phyloP scores from a whole-genome alignment of 768 basidiomycete genomes.

The Gymnopilus junonius region DNA sequence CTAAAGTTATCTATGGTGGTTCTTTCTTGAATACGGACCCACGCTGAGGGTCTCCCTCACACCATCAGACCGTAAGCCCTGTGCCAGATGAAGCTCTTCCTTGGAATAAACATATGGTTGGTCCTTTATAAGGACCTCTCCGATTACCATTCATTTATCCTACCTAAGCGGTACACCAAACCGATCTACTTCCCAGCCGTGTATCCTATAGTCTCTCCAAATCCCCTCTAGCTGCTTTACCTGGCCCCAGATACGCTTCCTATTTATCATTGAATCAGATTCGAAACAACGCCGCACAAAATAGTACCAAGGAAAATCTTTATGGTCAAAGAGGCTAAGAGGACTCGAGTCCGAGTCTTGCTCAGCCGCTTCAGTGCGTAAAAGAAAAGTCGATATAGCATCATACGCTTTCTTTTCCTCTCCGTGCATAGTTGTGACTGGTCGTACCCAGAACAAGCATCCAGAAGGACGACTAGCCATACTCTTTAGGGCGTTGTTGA shows the following conservation, averaged over 20 bases:
- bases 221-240: slow-evolving; percentile 1
- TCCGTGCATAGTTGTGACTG: background rate
- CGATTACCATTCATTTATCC: too few species aligned
- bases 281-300: background rate
- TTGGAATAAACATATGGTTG: too few species aligned
- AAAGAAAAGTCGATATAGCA: background rate
- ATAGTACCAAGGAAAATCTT: background rate
- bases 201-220: background rate
- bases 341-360: background rate
- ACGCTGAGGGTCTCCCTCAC: too few species aligned
- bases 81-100: too few species aligned
- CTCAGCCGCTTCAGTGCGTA: background rate
- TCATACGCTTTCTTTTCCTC: background rate
- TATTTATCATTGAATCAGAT: background rate
- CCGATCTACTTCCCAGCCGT: background rate
- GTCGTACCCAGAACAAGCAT: background rate
- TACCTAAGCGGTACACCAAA: background rate
- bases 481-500: background rate
- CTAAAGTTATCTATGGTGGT: too few species aligned
- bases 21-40: too few species aligned
- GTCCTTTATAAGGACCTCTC: too few species aligned
- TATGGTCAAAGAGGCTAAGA: background rate
- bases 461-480: background rate
- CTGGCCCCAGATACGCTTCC: background rate
- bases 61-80: too few species aligned